Percentiles rank a stretch among this genome's conserved stretches.
Evolutionary conservation across 2,329 filamentous ascomycete genomes (phyloP).

Genomic region (Fusarium fujikuroi): DNA sequence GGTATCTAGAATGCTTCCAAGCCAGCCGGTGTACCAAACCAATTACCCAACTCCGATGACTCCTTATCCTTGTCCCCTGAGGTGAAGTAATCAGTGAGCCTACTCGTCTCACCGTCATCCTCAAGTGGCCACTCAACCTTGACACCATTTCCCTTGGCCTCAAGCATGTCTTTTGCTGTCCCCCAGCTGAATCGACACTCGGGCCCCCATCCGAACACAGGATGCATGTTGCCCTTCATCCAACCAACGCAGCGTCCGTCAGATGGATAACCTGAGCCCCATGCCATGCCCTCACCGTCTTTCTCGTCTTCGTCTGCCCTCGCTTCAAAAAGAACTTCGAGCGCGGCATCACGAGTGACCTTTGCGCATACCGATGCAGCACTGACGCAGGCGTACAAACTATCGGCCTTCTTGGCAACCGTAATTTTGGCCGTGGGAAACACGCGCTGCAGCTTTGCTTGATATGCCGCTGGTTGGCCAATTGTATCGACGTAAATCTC

Average conservation of each 20-base stretch:
- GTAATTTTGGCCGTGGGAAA: constrained; percentile 83
- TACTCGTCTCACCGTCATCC: constrained; percentile 74
- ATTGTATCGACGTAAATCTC: constrained; percentile 98
- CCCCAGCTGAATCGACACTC: constrained; percentile 97
- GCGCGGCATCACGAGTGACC: constrained; percentile 89
- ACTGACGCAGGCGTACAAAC: constrained; percentile 89
- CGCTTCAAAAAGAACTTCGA: constrained; percentile 79
- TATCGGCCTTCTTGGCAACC: constrained; percentile 92
- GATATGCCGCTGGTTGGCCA: constrained; percentile 83
- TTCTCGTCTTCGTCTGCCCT: constrained; percentile 47
- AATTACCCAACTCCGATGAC: constrained; percentile 76
- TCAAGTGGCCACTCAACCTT: constrained; percentile 86
- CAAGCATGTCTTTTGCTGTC: constrained; percentile 92
- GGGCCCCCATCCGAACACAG: constrained; percentile 92
- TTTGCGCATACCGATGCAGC: constrained; percentile 96
- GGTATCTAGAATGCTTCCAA: constrained; percentile 73
- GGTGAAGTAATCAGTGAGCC: constrained; percentile 80
- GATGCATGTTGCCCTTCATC: constrained; percentile 89
- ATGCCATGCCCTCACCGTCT: constrained; percentile 61
- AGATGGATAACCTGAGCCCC: constrained; percentile 95
- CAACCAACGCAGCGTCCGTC: constrained; percentile 84
- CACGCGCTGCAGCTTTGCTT: constrained; percentile 82
- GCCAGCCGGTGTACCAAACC: constrained; percentile 82
- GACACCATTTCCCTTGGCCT: constrained; percentile 73
- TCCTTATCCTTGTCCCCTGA: constrained; percentile 55